Base-by-base conservation (phyloP, 1,284 basidiomycete species). In the Schizophyllum commune region DNA sequence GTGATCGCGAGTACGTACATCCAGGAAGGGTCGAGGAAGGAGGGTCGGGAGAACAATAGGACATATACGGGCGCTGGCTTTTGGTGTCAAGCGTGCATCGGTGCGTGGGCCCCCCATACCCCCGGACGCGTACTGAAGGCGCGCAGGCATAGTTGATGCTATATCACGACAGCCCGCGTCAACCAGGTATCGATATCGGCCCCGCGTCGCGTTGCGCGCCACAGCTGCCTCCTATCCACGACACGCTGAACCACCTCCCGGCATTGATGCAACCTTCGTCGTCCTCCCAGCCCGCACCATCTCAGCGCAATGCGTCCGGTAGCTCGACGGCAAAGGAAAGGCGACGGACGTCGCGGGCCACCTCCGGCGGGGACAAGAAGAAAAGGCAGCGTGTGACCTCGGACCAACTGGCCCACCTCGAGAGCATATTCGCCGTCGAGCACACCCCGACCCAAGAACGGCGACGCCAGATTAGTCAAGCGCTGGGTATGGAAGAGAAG, bases 401-500 rank as follows among this genome's bases (percentile, higher is more conserved):
- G 39, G 86, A 89, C 60, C 90, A 92, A 66, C 81, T 91, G 15
- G 77, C 80, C 1, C 84, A 88, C 63, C 75, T 92, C 34, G 90
- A 92, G 67, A 79, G 77, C 3, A 83, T 85, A 65, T 92, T 92
- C 69, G 72, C 82, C 17, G 68, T 75, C 58, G 88, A 92, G 71
- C 79, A 84, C 55, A 88, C 83, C 66, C 90, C 90, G 13, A 88
- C 86, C 2, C 85, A 87, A 5, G 79, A 79, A 6, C 80, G 84
- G 58, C 78, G 90, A 58, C 83, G 83, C 63, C 89, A 91, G 67
- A 91, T 92, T 60, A 85, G 87, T 61, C 81, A 85, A 39, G 72
- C 82, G 62, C 77, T 92, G n/a, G 88, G 88, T 19, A 91, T 92
- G 87, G 82, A 88, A 62, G 90, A 92, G 73, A 84, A 89, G 52